phyloP scores from a whole-genome alignment of 1,284 basidiomycete genomes.

The Cystobasidium pallidum region DNA sequence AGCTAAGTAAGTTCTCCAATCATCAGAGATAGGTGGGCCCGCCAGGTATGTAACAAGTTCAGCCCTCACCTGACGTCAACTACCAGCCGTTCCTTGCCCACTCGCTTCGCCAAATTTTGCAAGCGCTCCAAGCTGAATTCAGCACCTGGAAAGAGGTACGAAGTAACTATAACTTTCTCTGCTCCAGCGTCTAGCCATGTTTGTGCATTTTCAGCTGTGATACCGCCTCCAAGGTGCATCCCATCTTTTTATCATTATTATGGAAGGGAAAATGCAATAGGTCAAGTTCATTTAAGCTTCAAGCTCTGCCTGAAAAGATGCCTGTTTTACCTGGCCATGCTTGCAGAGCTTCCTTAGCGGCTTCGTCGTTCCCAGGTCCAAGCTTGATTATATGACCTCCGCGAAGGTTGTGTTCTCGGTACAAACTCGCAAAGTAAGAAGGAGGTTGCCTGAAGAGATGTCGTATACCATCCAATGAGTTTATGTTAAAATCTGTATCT shows the following conservation, averaged over 20 bases:
- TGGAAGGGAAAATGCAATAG: not conserved
- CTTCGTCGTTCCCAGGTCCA: constrained; percentile 80
- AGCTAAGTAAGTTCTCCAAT: constrained; percentile 71
- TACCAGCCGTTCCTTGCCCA: constrained; percentile 86
- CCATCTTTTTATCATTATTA: constrained; percentile 60
- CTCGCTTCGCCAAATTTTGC: constrained; percentile 65
- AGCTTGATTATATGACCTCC: constrained; percentile 98
- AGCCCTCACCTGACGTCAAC: constrained; percentile 90
- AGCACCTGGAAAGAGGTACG: constrained; percentile 83
- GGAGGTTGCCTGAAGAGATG: constrained; percentile 70
- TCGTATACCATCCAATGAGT: constrained; percentile 15
- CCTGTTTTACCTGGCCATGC: constrained; percentile 73
- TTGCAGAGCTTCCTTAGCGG: constrained; percentile 76
- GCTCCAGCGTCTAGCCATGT: constrained; percentile 89
- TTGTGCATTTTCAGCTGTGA: constrained; percentile 75
- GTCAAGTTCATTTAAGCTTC: constrained; percentile 1
- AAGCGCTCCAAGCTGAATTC: constrained; percentile 78
- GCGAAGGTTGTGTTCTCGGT: constrained; percentile 68
- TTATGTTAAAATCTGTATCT: not conserved
- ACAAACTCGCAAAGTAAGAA: constrained; percentile 78
- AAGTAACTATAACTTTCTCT: constrained; percentile 96
- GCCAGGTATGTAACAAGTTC: not conserved
- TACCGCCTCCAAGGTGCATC: constrained; percentile 92
- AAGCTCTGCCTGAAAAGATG: not conserved
- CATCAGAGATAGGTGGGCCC: too few relatives aligned